Evolutionary conservation across 2,329 filamentous ascomycete genomes (phyloP).

Genomic region (Eurotiales sp.): DNA sequence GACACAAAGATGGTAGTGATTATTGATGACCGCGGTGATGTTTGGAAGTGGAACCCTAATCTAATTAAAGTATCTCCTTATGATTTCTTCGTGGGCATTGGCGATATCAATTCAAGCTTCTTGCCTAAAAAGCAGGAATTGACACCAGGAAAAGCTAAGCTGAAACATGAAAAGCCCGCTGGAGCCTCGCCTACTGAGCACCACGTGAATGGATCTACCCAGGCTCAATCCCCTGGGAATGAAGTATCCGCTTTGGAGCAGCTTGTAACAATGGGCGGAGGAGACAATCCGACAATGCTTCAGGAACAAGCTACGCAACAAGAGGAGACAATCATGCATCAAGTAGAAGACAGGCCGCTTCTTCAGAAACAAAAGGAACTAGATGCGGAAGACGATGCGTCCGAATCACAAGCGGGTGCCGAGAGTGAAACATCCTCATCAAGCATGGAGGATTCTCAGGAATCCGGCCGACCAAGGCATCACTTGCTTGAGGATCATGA

Average conservation of each 20-base stretch:
- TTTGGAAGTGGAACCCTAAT: conserved; percentile 91
- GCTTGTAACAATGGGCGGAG: conserved; percentile 70
- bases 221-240: conserved; percentile 19
- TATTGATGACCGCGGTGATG: conserved; percentile 93
- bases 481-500: conserved; percentile 86
- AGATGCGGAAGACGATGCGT: conserved; percentile 75
- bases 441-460: conserved; percentile 39
- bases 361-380: conserved; percentile 89
- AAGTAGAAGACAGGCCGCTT: conserved; percentile 82
- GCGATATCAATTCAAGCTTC: conserved; percentile 98
- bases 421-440: conserved; percentile 43
- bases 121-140: conserved; percentile 68
- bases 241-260: conserved; percentile 65
- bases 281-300: conserved; percentile 63
- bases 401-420: conserved; percentile 44
- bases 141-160: conserved; percentile 34
- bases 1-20: conserved; percentile 99
- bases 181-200: conserved; percentile 19
- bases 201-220: conserved; percentile 32
- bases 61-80: conserved; percentile 93
- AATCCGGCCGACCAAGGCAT: conserved; percentile 53
- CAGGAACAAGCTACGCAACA: conserved; percentile 79
- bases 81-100: conserved; percentile 96
- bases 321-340: conserved; percentile 80
- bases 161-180: conserved; percentile 22